Evolutionary conservation across 306 rosid genomes (phyloP).

Genomic region (Cucumis hystrix): DNA sequence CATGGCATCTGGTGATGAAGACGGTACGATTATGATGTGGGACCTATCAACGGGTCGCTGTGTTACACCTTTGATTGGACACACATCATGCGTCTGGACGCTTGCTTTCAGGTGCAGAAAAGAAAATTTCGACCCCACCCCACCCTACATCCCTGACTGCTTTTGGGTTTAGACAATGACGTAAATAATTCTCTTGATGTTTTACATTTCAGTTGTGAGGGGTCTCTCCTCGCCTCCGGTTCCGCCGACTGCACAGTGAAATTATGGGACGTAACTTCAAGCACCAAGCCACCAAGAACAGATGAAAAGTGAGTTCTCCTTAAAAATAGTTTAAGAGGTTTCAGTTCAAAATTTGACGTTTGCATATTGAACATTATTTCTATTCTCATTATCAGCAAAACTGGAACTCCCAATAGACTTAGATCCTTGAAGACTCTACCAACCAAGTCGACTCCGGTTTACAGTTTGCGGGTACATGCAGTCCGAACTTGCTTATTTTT

Average conservation of each 20-base stretch:
- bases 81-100: conserved; percentile 88
- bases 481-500: not conserved
- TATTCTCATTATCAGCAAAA: conserved; percentile 25
- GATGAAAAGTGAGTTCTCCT: conserved; percentile 64
- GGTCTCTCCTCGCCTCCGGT: conserved; percentile 90
- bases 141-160: not conserved
- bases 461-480: conserved; percentile 48
- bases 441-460: conserved; percentile 71
- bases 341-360: not conserved
- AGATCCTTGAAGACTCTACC: conserved; percentile 74
- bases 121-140: not conserved
- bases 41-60: conserved; percentile 87
- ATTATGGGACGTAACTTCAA: conserved; percentile 78
- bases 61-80: conserved; percentile 73
- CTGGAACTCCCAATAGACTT: conserved; percentile 59
- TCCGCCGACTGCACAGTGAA: conserved; percentile 95
- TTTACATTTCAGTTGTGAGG: conserved; percentile 55
- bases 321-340: not conserved
- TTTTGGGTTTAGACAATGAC: not conserved
- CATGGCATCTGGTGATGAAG: conserved; percentile 97
- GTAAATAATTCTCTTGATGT: not conserved
- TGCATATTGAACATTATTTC: not conserved
- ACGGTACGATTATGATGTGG: conserved; percentile 95
- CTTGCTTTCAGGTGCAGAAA: conserved; percentile 66
- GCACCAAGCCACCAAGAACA: conserved; percentile 51